phyloP scores from a whole-genome alignment of 108 stramenopile species.

The Poteriospumella lacustris region DNA sequence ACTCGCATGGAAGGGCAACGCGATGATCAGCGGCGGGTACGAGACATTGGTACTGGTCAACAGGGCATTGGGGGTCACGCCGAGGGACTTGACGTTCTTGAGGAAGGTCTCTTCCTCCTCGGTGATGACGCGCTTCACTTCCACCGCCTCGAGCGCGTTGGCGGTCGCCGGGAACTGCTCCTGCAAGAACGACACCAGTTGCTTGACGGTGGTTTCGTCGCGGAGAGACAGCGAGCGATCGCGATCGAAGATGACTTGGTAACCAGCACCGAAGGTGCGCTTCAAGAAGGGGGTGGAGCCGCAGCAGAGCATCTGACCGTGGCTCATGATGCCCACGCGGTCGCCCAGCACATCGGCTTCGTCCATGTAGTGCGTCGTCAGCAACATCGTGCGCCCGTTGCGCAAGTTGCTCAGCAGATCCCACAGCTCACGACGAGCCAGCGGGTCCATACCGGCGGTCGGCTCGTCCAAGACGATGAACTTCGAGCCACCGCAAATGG shows the following conservation, averaged over 20 bases:
- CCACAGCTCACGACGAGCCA: conserved; percentile 1
- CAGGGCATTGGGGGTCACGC: no score
- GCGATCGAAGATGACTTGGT: not conserved
- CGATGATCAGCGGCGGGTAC: no score
- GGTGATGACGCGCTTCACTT: not conserved
- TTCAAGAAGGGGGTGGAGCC: conserved; percentile 36
- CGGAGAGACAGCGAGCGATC: no score
- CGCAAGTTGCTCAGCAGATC: conserved; percentile 4
- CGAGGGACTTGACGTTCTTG: no score
- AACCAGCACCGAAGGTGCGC: conserved; percentile 30
- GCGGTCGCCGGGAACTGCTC: no score
- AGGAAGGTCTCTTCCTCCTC: not conserved
- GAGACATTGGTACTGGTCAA: no score
- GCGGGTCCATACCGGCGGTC: conserved; percentile 17
- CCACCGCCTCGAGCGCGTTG: not conserved
- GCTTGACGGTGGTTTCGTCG: not conserved
- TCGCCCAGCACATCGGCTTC: conserved; percentile 29
- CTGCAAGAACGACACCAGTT: not conserved
- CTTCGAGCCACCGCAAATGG: conserved; percentile 24
- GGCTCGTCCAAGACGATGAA: conserved; percentile 35
- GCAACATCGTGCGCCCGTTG: conserved; percentile 4
- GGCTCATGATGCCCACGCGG: conserved; percentile 34
- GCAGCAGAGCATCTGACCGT: conserved; percentile 29
- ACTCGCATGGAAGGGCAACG: conserved; percentile 1
- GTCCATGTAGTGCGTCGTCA: conserved; percentile 29